Percentiles rank a stretch among this genome's conserved stretches.
These are phyloP conservation scores for Hortiboletus flavorubellus DNA, from an alignment of 768 basidiomycete genomes.

Conservation along the genomic window DNA sequence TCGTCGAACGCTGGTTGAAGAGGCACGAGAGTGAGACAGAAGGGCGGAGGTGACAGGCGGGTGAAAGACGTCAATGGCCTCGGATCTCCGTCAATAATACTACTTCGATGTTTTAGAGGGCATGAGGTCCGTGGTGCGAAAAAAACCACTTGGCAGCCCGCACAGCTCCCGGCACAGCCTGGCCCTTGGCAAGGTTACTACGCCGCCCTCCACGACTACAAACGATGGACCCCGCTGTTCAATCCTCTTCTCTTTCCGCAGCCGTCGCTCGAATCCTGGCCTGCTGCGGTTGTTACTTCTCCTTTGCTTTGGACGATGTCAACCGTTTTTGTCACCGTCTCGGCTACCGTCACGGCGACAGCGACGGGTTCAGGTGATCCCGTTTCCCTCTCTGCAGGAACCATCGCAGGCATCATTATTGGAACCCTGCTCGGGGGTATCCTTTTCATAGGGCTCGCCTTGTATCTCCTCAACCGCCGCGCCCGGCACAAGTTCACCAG, in stretches of 20 bases:
- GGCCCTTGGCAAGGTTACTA: neutral
- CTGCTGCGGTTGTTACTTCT: no score
- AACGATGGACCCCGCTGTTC: neutral
- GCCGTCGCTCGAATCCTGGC: neutral
- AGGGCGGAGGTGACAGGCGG: neutral
- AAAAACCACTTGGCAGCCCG: neutral
- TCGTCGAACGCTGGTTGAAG: conserved; percentile 59
- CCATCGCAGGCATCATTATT: conserved; percentile 22
- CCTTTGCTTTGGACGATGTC: conserved; percentile 8
- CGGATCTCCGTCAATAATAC: no score
- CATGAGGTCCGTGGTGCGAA: conserved; percentile 12
- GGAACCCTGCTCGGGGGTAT: conserved; percentile 14
- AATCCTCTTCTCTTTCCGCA: neutral
- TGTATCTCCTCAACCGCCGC: conserved; percentile 14
- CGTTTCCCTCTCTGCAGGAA: conserved; percentile 6
- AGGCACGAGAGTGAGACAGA: conserved; percentile 10
- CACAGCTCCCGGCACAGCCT: conserved; percentile 2
- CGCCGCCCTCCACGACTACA: neutral
- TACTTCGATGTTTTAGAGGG: neutral
- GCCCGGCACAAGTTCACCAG: conserved; percentile 11
- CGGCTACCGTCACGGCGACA: neutral
- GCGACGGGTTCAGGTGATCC: neutral
- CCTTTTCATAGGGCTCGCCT: conserved; percentile 9
- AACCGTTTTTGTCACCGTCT: conserved; percentile 6
- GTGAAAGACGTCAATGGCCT: no score